Evolutionary conservation across 441 rosid genomes (phyloP), one percentile per base, ranked within the genome.

Genomic region (Pelargonium fulgidum): DNA sequence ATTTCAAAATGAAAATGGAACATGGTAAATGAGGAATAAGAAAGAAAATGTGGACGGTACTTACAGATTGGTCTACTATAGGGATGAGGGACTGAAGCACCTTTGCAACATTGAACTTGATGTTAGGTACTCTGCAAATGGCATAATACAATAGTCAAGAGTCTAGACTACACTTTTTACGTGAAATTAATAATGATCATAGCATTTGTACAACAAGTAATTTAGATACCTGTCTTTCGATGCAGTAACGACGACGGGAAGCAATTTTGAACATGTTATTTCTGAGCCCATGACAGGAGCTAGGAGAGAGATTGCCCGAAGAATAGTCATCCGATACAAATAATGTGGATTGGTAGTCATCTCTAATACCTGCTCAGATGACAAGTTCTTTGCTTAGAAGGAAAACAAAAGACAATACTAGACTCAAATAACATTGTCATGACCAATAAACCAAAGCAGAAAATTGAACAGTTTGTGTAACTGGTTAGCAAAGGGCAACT

Each of bases 271-370:
- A 75, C 96, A 88, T 10, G 95, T 91, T 73, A 93, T 88, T 64
- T 93, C 97, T 3, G 92, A 62, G 54, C 98, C 93, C 96, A 88
- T 83, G 3, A 93, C 97, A 70, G 97, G 96, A 26, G 98, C 96
- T 33, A 93, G 89, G n/a, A 91, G 87, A 59, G 97, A 89, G 47
- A 91, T 74, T 29, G 98, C 86, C 42, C 85, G 94, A 39, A 93
- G 81, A 79, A 91, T 85, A 54, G 93, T 93, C 96, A 89, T 91
- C 13, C 98, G 87, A 68, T 93, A 89, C 72, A 93, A 79, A 81
- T 93, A 93, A 75, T 93, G 97, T 1, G 96, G 87, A 65, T 85
- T 89, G 81, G 29, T 20, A 20, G 36, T 22, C 64, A 61, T 61
- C 6, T 61, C 64, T 24, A 61, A 2, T 2, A 61, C 64, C 64